A percentile compares a stretch with the other conserved stretches of the same genome.
Conservation (phyloP, 2,329 filamentous ascomycete species). For the Herpotrichia juniperi region DNA sequence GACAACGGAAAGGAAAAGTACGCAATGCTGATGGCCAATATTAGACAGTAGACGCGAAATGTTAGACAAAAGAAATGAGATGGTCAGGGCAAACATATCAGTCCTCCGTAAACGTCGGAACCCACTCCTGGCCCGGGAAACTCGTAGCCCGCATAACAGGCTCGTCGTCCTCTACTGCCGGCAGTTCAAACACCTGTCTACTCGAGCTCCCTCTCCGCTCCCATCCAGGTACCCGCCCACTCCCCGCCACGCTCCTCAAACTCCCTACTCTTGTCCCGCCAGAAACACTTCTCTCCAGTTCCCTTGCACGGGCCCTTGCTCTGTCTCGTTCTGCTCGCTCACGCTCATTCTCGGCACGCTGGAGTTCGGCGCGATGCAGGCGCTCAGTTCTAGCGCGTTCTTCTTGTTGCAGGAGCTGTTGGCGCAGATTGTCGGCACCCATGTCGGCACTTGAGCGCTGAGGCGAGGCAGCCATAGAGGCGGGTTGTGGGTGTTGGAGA, state of each 20-base stretch:
- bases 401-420: conserved; percentile 40
- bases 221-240: conserved; percentile 34
- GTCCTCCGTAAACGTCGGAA: conserved; percentile 54
- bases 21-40: background rate
- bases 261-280: conserved; percentile 39
- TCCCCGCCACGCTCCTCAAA: conserved; percentile 36
- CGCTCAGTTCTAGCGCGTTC: conserved; percentile 40
- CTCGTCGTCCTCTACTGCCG: conserved; percentile 52
- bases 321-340: conserved; percentile 34
- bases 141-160: conserved; percentile 70
- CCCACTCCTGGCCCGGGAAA: conserved; percentile 76
- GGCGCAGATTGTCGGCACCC: conserved; percentile 43
- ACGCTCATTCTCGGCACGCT: conserved; percentile 30
- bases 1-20: background rate
- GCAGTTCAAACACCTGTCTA: conserved; percentile 38
- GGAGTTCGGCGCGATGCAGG: conserved; percentile 32
- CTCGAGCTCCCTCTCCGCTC: conserved; percentile 29
- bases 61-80: background rate
- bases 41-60: background rate
- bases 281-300: conserved; percentile 41
- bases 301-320: conserved; percentile 38
- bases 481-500: conserved; percentile 46
- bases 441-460: conserved; percentile 43
- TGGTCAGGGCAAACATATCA: conserved; percentile 11
- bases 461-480: conserved; percentile 47